Evolutionary conservation across 1,284 basidiomycete species (phyloP).

Genomic region (Xerocomus nothofagi): DNA sequence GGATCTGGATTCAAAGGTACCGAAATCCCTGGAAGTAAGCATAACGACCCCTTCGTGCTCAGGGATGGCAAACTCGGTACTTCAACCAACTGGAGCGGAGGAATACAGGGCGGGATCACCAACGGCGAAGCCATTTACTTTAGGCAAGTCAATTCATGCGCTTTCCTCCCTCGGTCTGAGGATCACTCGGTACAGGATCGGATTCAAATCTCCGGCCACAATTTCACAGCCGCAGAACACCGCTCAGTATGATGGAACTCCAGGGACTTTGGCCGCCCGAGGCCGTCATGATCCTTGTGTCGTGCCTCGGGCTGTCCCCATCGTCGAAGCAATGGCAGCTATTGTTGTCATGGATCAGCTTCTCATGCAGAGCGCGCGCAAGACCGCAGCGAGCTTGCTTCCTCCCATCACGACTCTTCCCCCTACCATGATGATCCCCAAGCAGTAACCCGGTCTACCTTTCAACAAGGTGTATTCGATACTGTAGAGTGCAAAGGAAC

Average conservation of each 20-base stretch:
- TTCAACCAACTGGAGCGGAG: slow-evolving; percentile 93
- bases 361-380: slow-evolving; percentile 83
- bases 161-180: slow-evolving; percentile 3
- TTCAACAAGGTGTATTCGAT: slow-evolving; percentile 7
- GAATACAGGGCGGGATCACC: slow-evolving; percentile 96
- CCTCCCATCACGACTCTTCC: slow-evolving; percentile 84
- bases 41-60: slow-evolving; percentile 89
- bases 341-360: slow-evolving; percentile 94
- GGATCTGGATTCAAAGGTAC: slow-evolving; percentile 97
- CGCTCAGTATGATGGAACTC: slow-evolving; percentile 89
- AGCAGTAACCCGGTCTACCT: slow-evolving; percentile 17
- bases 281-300: slow-evolving; percentile 98
- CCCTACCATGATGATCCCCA: slow-evolving; percentile 78
- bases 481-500: slow-evolving; percentile 1
- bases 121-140: slow-evolving; percentile 99
- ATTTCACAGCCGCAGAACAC: slow-evolving; percentile 93
- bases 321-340: slow-evolving; percentile 98
- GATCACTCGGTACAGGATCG: slow-evolving; percentile 56
- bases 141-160: slow-evolving; percentile 51
- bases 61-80: slow-evolving; percentile 82
- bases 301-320: slow-evolving; percentile 95
- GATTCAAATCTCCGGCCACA: slow-evolving; percentile 98
- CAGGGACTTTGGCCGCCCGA: slow-evolving; percentile 84
- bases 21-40: slow-evolving; percentile 88
- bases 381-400: slow-evolving; percentile 61